Evolutionary conservation across 2,329 filamentous ascomycete genomes (phyloP).

Genomic region (Colletotrichum noveboracense): DNA sequence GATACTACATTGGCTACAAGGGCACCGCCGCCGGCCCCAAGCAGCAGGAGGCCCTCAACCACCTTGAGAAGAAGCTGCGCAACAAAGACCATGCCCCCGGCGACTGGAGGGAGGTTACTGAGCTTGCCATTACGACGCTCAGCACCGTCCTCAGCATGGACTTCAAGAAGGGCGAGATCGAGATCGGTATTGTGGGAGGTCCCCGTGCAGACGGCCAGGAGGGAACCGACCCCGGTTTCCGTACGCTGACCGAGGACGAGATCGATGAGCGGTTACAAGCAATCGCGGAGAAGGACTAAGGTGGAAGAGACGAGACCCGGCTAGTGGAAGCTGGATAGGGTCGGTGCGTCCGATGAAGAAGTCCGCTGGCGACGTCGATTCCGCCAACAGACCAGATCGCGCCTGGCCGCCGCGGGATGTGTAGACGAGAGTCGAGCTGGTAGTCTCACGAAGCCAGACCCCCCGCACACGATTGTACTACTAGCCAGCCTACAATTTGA

Average conservation of each 20-base stretch:
- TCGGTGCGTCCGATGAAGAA: conserved; percentile 6
- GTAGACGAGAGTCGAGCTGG: conserved; percentile 5
- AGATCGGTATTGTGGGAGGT: conserved; percentile 95
- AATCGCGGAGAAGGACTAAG: conserved; percentile 97
- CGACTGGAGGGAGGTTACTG: conserved; percentile 95
- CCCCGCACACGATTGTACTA: conserved; percentile 21
- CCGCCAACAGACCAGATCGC: conserved; percentile 1
- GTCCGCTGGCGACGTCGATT: background rate
- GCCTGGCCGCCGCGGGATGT: conserved; percentile 2
- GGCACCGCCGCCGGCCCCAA: conserved; percentile 96
- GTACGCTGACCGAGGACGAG: conserved; percentile 93
- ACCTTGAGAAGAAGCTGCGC: conserved; percentile 99
- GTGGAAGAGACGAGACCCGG: conserved; percentile 24
- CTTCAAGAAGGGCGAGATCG: conserved; percentile 99
- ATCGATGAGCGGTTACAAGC: conserved; percentile 98
- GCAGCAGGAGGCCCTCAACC: conserved; percentile 98
- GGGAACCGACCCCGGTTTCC: conserved; percentile 80
- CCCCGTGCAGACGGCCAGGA: conserved; percentile 83
- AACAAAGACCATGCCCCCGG: conserved; percentile 96
- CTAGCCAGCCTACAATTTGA: conserved; percentile 24
- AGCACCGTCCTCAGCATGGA: conserved; percentile 98
- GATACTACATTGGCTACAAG: conserved; percentile 99
- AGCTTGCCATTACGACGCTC: conserved; percentile 92
- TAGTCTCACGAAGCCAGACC: conserved; percentile 3
- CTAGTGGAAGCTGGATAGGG: conserved; percentile 7